These are phyloP conservation scores for Suillus sp. DNA, from an alignment of 768 basidiomycete genomes.

Conservation along the genomic window DNA sequence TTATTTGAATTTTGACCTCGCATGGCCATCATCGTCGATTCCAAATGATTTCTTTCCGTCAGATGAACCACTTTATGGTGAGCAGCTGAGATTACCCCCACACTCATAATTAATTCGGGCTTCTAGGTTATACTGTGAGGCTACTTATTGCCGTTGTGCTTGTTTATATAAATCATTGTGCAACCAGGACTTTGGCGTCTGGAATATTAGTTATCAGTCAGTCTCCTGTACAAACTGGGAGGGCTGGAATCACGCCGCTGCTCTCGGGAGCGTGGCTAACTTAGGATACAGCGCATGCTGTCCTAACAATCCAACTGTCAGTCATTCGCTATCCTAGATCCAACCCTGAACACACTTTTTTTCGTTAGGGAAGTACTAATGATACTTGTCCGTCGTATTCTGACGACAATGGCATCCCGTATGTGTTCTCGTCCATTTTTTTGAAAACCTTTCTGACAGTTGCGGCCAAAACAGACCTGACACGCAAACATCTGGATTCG, in stretches of 20 bases:
- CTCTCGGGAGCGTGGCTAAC: conserved; percentile 66
- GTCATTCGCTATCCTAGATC: conserved; percentile 17
- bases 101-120: conserved; percentile 28
- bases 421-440: conserved; percentile 28
- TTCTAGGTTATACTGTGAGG: conserved; percentile 43
- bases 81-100: conserved; percentile 14
- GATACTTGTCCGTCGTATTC: conserved; percentile 73
- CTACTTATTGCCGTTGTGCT: background rate
- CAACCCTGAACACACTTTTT: conserved; percentile 6
- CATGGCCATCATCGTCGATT: conserved; percentile 73
- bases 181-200: conserved; percentile 79
- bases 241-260: conserved; percentile 57
- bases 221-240: conserved; percentile 70
- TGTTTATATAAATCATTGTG: background rate
- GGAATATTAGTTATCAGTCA: conserved; percentile 74
- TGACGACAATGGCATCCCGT: conserved; percentile 66
- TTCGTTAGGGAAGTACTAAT: conserved; percentile 42
- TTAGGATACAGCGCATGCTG: conserved; percentile 69
- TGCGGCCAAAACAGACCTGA: conserved; percentile 4
- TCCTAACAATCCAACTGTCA: conserved; percentile 65
- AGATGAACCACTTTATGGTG: conserved; percentile 64
- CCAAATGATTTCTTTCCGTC: conserved; percentile 76
- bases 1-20: conserved; percentile 81
- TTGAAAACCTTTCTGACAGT: background rate
- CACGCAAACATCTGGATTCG: conserved; percentile 1